Percentiles rank a stretch among this genome's conserved stretches.
phyloP scores from a whole-genome alignment of 2,329 filamentous ascomycete genomes.

The Basipetospora chlamydospora region DNA sequence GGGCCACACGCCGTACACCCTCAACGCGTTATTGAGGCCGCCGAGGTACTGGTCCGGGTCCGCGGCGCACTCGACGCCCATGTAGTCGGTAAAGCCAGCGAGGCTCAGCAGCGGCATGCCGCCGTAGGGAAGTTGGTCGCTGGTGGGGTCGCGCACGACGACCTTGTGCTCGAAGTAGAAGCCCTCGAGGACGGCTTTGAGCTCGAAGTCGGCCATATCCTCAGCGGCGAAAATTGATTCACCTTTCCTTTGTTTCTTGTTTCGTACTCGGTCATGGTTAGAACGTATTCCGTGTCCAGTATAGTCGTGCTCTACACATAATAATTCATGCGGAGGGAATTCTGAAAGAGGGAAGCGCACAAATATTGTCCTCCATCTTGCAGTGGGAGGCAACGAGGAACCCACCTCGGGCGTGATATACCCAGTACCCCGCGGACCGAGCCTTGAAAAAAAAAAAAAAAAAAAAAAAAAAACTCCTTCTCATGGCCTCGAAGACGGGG shows the following conservation, averaged over 20 bases:
- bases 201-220: conserved; percentile 2
- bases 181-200: conserved; percentile 2
- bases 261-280: background rate
- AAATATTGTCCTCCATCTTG: conserved; percentile 1
- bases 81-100: background rate
- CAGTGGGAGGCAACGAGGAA: background rate
- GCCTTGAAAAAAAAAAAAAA: too few relatives aligned
- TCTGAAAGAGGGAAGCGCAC: too few relatives aligned
- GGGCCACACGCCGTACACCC: background rate
- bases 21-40: background rate
- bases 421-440: conserved; percentile 1
- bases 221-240: conserved; percentile 2
- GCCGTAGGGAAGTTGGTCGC: background rate
- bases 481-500: background rate
- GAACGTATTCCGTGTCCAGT: too few relatives aligned
- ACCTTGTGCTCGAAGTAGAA: conserved; percentile 4
- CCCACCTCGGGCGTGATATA: conserved; percentile 3
- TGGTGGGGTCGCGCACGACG: background rate
- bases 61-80: background rate
- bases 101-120: background rate
- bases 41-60: background rate
- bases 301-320: too few relatives aligned
- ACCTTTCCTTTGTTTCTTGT: background rate
- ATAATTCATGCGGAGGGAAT: too few relatives aligned
- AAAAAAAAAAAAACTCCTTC: background rate